Conservation (phyloP, 257 asterid genomes). For the Scutellaria galericulata region DNA sequence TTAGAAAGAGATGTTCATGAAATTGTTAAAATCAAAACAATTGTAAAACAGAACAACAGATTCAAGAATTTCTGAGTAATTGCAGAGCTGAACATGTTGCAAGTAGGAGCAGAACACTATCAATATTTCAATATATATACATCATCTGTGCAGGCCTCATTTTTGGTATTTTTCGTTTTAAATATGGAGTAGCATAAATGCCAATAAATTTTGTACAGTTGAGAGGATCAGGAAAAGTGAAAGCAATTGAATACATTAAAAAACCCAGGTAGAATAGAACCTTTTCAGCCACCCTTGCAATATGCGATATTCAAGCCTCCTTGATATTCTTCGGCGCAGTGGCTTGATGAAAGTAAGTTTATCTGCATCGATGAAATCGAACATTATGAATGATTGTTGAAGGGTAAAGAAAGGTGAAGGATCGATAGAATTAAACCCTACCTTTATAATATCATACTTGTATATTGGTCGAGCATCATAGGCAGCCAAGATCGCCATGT, state of each 20-base stretch:
- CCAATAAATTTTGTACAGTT: background rate
- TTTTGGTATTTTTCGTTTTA: background rate
- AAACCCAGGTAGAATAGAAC: background rate
- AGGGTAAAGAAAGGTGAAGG: background rate
- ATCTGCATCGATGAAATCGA: conserved; percentile 49
- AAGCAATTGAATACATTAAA: background rate
- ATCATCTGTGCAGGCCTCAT: no score
- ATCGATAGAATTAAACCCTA: conserved; percentile 23
- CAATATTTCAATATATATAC: no score
- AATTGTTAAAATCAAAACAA: background rate
- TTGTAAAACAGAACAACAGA: background rate
- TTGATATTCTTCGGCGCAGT: conserved; percentile 37
- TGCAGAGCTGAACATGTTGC: background rate
- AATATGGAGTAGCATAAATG: background rate
- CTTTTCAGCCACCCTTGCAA: conserved; percentile 47
- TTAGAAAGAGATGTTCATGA: background rate
- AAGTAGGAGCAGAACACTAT: background rate
- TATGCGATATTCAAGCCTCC: conserved; percentile 33
- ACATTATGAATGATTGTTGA: background rate
- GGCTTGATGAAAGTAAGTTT: conserved; percentile 64
- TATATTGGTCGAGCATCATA: conserved; percentile 54
- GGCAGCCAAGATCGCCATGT: conserved; percentile 75
- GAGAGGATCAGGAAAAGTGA: background rate
- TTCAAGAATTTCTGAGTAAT: background rate
- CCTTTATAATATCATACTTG: conserved; percentile 68